Evolutionary conservation across 805 yeast genomes (phyloP), one percentile per base, ranked within the genome.

Genomic region (Wickerhamiella galacta): DNA sequence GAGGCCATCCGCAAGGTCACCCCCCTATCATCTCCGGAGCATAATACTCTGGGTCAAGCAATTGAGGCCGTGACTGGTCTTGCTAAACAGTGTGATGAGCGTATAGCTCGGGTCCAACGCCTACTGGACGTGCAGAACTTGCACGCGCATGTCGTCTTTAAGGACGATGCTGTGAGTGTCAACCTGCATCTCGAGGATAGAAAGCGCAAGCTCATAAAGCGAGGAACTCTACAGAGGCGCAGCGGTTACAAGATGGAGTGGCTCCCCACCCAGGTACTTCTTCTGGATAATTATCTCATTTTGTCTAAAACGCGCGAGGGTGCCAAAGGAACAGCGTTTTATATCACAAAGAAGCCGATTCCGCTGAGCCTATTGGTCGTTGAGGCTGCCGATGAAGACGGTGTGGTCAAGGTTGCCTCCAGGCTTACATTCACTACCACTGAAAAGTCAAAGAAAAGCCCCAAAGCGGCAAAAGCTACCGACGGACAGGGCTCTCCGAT

Each of bases 211-310:
- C 54, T 80, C 17, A 49, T 75, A 28, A 60, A 59, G 40, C 57
- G 74, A 8, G 90, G 83, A 0, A 66, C 63, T 17, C 64, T 77
- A 12, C 44, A 58, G 2, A 61, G 75, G 35, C 70, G 74, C 37
- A 71, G 80, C 10, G 90, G 76, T 31, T 56, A 72, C 44, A 68
- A 72, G 58, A 57, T 72, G 20, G 75, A 73, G 25, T 62, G 77
- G 25, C 55, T 60, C 6, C 57, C 64, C 0, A 53, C 60, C 1
- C 61, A 68, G 41, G 44, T 77, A 16, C 68, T 79, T 14, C 53
- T 81, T 19, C 53, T 81, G 33, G 93, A 81, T 47, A 78, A 81
- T 45, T 78, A 63, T 43, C 53, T 81, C 28, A 48, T 58, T 2
- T 36, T 59, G 16, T 49, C 61, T 6, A 57, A 57, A 32, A 41